Evolutionary conservation across 2,329 filamentous ascomycete genomes (phyloP), one percentile per base, ranked within the genome.

Genomic region (Colletotrichum orbiculare): DNA sequence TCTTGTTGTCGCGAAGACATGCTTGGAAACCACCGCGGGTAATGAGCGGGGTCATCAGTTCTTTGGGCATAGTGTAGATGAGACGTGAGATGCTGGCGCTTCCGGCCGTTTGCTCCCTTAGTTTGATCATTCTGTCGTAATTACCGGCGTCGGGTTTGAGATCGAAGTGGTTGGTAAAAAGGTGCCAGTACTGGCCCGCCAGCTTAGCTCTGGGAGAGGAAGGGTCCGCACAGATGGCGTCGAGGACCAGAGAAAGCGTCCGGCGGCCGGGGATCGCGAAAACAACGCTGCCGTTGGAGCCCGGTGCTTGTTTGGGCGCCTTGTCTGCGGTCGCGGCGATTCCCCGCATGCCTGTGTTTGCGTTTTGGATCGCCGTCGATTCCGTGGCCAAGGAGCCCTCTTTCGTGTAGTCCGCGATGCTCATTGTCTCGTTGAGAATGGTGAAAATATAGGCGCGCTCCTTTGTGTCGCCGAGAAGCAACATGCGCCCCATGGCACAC

Each of bases 351-450:
- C 65, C 45, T 8, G 63, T 47, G 50, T 73, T 69, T 54, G 10
- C 15, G n/a, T 15, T 46, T 25, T 25, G 25, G 25, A 25, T 25
- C 25, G 25, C 25, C 25, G 25, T 25, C 25, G 25, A 25, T 25
- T 25, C 25, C 25, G 25, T 25, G 25, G 25, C 3, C 25, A 5
- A 25, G 25, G 25, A 25, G 25, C 25, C 25, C 25, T 25, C 25
- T 25, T 25, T 25, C 25, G 70, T 76, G 82, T 69, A 80, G 73
- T 55, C 87, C 39, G 90, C 87, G 46, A 97, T 85, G 50, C 87
- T 85, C 88, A 95, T 94, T 1, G 93, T 92, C 77, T 97, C 90
- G 69, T 93, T 85, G n/a, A 96, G 78, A 17, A 97, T 81, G 43
- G 87, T 86, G 25, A 97, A 83, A 2, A 97, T 82, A 70, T 93